A percentile compares a stretch with the other conserved stretches of the same genome.
Evolutionary conservation across 75 land plant species (phyloP).

Genomic region (Selaginella moellendorffii): DNA sequence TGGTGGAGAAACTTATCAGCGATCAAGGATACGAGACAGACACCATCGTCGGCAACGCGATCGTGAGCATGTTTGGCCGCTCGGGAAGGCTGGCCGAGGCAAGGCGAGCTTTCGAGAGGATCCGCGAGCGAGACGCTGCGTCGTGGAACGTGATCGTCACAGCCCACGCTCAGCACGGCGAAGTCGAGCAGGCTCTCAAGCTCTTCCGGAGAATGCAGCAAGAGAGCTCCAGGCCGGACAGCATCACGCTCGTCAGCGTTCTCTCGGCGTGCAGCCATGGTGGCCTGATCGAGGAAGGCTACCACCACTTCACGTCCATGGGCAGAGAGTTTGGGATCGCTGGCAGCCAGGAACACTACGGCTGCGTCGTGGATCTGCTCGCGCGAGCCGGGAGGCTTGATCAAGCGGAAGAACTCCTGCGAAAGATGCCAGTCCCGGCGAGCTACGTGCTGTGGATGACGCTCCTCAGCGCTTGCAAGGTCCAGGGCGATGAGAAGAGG

Average conservation of each 20-base stretch:
- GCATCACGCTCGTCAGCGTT: slow-evolving; percentile 26
- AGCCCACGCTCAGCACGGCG: slow-evolving; percentile 24
- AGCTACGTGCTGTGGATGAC: background rate
- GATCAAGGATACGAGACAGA: background rate
- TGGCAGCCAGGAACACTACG: background rate
- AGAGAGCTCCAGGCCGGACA: slow-evolving; percentile 28
- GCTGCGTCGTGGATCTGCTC: background rate
- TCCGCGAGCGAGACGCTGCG: slow-evolving; percentile 16
- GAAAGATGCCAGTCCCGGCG: background rate
- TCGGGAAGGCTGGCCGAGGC: slow-evolving; percentile 25
- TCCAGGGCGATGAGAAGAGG: background rate
- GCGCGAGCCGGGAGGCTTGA: background rate
- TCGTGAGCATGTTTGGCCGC: background rate
- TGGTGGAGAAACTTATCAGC: background rate
- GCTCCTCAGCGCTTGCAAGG: background rate
- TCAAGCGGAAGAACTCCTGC: background rate
- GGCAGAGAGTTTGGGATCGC: background rate
- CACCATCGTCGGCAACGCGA: background rate
- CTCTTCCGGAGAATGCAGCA: slow-evolving; percentile 23
- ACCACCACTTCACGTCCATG: background rate
- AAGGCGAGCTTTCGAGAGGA: slow-evolving; percentile 17
- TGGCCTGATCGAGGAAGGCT: background rate
- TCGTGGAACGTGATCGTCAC: slow-evolving; percentile 29
- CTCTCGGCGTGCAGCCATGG: slow-evolving; percentile 36
- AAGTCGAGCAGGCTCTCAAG: slow-evolving; percentile 19